Conservation (phyloP, 805 yeast species). For the Teunomyces cretensis region DNA sequence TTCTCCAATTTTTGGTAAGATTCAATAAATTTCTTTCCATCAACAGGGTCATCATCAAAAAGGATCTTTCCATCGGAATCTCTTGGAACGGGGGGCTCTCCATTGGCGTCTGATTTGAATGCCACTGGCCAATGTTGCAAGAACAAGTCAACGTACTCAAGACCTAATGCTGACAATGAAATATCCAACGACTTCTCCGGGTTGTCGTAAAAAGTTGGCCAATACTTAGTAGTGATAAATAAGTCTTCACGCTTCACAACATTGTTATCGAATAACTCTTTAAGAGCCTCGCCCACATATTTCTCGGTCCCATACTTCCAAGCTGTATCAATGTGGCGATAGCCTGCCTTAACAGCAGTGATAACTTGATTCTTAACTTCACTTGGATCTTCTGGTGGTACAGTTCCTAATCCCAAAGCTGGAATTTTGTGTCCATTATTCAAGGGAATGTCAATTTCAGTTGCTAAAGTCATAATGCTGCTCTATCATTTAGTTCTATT, state of each 20-base stretch:
- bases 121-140: slow-evolving; percentile 54
- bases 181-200: slow-evolving; percentile 42
- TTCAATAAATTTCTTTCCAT: slow-evolving; percentile 30
- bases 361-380: slow-evolving; percentile 34
- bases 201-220: slow-evolving; percentile 44
- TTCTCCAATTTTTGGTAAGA: slow-evolving; percentile 31
- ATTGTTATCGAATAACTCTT: slow-evolving; percentile 49
- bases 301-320: slow-evolving; percentile 49
- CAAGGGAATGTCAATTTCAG: slow-evolving; percentile 44
- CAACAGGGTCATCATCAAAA: slow-evolving; percentile 35
- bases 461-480: slow-evolving; percentile 19
- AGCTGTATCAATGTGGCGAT: slow-evolving; percentile 53
- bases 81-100: slow-evolving; percentile 35
- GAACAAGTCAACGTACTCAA: slow-evolving; percentile 47
- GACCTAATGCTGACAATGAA: slow-evolving; percentile 40
- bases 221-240: slow-evolving; percentile 38
- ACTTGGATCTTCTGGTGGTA: slow-evolving; percentile 28
- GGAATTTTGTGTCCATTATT: slow-evolving; percentile 63
- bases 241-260: slow-evolving; percentile 47
- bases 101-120: slow-evolving; percentile 40
- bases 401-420: slow-evolving; percentile 64
- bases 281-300: slow-evolving; percentile 44
- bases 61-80: slow-evolving; percentile 35
- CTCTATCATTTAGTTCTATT: not conserved
- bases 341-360: slow-evolving; percentile 44